Conservation (phyloP, 2,329 filamentous ascomycete genomes). For the Nothophaeocryptopus gaeumannii region DNA sequence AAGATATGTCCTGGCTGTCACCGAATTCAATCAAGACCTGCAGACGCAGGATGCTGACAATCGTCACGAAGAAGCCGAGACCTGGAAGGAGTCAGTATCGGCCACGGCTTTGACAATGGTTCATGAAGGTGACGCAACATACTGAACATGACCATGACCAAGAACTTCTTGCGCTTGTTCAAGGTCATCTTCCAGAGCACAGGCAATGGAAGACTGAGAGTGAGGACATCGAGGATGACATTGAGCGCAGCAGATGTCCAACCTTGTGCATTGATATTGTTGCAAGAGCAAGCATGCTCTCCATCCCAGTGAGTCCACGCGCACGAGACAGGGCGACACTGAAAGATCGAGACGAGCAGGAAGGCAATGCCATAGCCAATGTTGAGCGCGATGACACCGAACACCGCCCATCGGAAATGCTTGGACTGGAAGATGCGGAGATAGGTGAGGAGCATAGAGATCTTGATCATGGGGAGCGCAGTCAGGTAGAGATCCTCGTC, state of each 20-base stretch:
- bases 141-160: slow-evolving; percentile 23
- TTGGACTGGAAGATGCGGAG: slow-evolving; percentile 22
- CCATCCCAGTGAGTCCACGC: slow-evolving; percentile 20
- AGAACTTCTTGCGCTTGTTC: slow-evolving; percentile 22
- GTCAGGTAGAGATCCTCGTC: slow-evolving; percentile 21
- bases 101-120: too few relatives aligned
- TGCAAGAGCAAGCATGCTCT: slow-evolving; percentile 16
- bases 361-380: slow-evolving; percentile 16
- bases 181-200: slow-evolving; percentile 22
- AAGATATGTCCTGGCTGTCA: slow-evolving; percentile 15
- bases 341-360: slow-evolving; percentile 19
- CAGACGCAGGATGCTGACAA: slow-evolving; percentile 19
- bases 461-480: slow-evolving; percentile 18
- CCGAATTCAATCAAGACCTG: slow-evolving; percentile 24
- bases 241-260: slow-evolving; percentile 21
- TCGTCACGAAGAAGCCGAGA: slow-evolving; percentile 22
- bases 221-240: slow-evolving; percentile 22
- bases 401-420: slow-evolving; percentile 13
- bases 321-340: slow-evolving; percentile 16
- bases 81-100: neutral
- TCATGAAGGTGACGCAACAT: too few relatives aligned
- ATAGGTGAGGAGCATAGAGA: slow-evolving; percentile 20
- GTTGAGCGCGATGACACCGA: slow-evolving; percentile 17
- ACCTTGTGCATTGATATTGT: slow-evolving; percentile 23
- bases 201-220: slow-evolving; percentile 22